These are phyloP conservation scores for Dothidotthia symphoricarpi DNA, from an alignment of 2,329 filamentous ascomycete genomes.

Conservation along the genomic window DNA sequence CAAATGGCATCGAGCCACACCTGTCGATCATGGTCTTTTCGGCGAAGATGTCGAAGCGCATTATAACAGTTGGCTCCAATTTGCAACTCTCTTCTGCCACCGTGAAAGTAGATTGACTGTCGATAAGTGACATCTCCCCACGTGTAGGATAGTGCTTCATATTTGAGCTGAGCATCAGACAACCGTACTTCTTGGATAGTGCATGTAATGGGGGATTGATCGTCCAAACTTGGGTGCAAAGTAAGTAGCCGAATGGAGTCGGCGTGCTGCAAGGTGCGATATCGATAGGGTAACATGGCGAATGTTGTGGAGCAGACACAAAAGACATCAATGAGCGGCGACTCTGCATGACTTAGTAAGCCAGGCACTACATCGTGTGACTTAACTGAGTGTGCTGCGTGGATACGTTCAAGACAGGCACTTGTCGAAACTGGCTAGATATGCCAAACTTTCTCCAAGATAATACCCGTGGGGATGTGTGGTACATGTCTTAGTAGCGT, in stretches of 20 bases:
- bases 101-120: slow-evolving; percentile 4
- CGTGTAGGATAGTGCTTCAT: slow-evolving; percentile 11
- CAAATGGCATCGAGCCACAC: slow-evolving; percentile 5
- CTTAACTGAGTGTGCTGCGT: too few relatives aligned
- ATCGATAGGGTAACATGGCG: slow-evolving; percentile 1
- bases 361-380: too few relatives aligned
- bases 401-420: too few relatives aligned
- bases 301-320: too few relatives aligned
- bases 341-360: too few relatives aligned
- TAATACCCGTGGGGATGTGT: too few relatives aligned
- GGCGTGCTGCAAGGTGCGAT: slow-evolving; percentile 1
- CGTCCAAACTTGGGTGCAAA: slow-evolving; percentile 5
- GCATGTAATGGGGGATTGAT: slow-evolving; percentile 5
- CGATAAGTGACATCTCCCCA: slow-evolving; percentile 6
- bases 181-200: slow-evolving; percentile 8
- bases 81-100: background rate
- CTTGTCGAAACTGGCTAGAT: too few relatives aligned
- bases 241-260: slow-evolving; percentile 10
- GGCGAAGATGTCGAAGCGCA: slow-evolving; percentile 8
- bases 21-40: background rate
- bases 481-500: too few relatives aligned
- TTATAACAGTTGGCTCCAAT: slow-evolving; percentile 5
- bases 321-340: too few relatives aligned
- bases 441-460: too few relatives aligned
- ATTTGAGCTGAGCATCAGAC: slow-evolving; percentile 4